phyloP scores from a whole-genome alignment of 2,329 filamentous ascomycete species.

The Tricladium varicosporioides region DNA sequence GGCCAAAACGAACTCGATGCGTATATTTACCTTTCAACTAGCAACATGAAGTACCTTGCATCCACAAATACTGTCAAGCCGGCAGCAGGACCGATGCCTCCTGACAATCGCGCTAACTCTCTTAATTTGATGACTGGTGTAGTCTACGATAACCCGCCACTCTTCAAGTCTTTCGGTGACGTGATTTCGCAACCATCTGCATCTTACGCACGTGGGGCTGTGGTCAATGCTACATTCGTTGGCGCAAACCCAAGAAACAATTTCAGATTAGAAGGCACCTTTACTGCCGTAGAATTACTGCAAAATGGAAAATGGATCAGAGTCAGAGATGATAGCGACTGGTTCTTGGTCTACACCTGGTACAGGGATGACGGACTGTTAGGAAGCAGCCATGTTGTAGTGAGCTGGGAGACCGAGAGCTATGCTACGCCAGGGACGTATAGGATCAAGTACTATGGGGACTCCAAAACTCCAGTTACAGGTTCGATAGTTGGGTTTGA shows the following conservation, averaged over 20 bases:
- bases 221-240: conserved; percentile 68
- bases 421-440: conserved; percentile 65
- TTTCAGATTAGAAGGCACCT: conserved; percentile 74
- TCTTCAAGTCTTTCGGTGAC: conserved; percentile 68
- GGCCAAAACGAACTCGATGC: conserved; percentile 80
- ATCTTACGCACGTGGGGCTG: conserved; percentile 58
- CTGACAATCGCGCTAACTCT: conserved; percentile 74
- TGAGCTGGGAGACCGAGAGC: conserved; percentile 76
- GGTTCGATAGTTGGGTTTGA: conserved; percentile 67
- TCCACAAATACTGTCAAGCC: conserved; percentile 42
- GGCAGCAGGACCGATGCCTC: conserved; percentile 61
- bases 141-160: conserved; percentile 65
- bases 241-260: conserved; percentile 91
- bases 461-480: conserved; percentile 64
- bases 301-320: conserved; percentile 55
- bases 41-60: conserved; percentile 64
- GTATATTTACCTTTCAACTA: conserved; percentile 83
- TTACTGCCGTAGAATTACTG: conserved; percentile 69
- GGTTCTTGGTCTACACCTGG: conserved; percentile 82
- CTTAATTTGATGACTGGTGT: conserved; percentile 80
- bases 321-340: conserved; percentile 74
- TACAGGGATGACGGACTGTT: conserved; percentile 65
- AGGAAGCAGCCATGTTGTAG: conserved; percentile 73
- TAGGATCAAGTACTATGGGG: conserved; percentile 79
- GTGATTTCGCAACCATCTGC: conserved; percentile 54